phyloP scores from a whole-genome alignment of 2,329 filamentous ascomycete species.

The Aotearoamyces nothofagi region DNA sequence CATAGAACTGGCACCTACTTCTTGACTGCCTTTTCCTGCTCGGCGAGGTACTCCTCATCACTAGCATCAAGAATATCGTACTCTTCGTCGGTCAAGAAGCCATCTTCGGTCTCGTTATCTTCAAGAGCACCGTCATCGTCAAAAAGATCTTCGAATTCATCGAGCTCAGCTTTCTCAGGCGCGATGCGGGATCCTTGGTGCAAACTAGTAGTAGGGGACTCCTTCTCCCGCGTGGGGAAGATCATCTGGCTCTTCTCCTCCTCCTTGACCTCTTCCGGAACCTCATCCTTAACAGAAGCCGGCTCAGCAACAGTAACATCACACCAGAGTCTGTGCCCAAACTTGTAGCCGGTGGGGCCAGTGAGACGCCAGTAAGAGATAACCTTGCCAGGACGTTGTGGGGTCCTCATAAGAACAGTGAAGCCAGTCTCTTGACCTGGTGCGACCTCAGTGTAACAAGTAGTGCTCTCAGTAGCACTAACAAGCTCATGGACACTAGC shows the following conservation, averaged over 20 bases:
- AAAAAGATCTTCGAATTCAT: conserved; percentile 32
- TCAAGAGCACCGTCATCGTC: conserved; percentile 40
- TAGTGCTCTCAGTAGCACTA: conserved; percentile 69
- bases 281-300: conserved; percentile 16
- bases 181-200: conserved; percentile 41
- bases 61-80: conserved; percentile 95
- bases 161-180: conserved; percentile 29
- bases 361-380: conserved; percentile 97
- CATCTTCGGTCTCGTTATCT: conserved; percentile 45
- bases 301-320: conserved; percentile 56
- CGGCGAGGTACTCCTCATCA: conserved; percentile 64
- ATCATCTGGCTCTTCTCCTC: conserved; percentile 59
- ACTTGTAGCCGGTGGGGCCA: conserved; percentile 62
- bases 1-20: conserved; percentile 12
- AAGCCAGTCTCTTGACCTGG: conserved; percentile 68
- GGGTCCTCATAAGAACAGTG: conserved; percentile 72
- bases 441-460: conserved; percentile 51
- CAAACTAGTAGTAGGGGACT: conserved; percentile 72
- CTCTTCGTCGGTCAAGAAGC: conserved; percentile 92
- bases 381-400: conserved; percentile 57
- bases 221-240: conserved; percentile 91
- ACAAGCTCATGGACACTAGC: conserved; percentile 64
- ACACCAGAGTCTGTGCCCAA: conserved; percentile 92
- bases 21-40: conserved; percentile 22
- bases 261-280: conserved; percentile 16